Evolutionary conservation across 352 stramenopile species (phyloP), one percentile per base, ranked within the genome.

Genomic region (Phytophthora idaei): DNA sequence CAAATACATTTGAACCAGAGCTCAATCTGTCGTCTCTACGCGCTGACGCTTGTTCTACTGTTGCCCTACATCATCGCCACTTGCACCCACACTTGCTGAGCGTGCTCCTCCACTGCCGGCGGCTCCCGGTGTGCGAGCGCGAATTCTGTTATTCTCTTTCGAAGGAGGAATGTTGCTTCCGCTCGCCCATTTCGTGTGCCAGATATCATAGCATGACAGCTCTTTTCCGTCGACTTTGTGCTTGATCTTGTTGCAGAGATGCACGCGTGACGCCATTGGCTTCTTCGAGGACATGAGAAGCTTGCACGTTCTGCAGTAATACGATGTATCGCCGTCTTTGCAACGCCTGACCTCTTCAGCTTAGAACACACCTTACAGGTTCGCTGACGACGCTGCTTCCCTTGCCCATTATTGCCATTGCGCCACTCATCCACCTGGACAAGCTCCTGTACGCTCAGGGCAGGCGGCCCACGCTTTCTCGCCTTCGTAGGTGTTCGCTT

Each of bases 341-440:
- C 9, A 4, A 15, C 41, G 41, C 27, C n/a, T 1, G 41, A 27
- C 10, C 41, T 12, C 15, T 57, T 67, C 32, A 67, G 21, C 2
- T 53, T 10, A 17, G 32, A 57, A 34, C 60, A 61, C 3, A 67
- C 52, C 6, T 53, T 61, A n/a, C 60, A 61, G 9, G 44, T 46
- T 12, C 60, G 14, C 10, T 50, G 12, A 9, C 51, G 32, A 2
- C 32, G 9, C 14, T 67, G 61, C 14, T 3, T n/a, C 4, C 50
- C 58, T 17, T 8, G 44, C 1, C 51, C 47, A 21, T 15, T 48
- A 8, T 56, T 55, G 3, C 49, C 41, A 21, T 54, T 44, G 2
- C 31, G 4, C 32, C 12, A 49, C 10, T 54, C 50, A 15, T 50
- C 44, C 1, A 45, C 59, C 8, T 51, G 28, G 15, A 57, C 41